A percentile compares a stretch with the other conserved stretches of the same genome.
Evolutionary conservation across 1,284 basidiomycete species (phyloP).

Genomic region (Coniferiporia sulphurascens): DNA sequence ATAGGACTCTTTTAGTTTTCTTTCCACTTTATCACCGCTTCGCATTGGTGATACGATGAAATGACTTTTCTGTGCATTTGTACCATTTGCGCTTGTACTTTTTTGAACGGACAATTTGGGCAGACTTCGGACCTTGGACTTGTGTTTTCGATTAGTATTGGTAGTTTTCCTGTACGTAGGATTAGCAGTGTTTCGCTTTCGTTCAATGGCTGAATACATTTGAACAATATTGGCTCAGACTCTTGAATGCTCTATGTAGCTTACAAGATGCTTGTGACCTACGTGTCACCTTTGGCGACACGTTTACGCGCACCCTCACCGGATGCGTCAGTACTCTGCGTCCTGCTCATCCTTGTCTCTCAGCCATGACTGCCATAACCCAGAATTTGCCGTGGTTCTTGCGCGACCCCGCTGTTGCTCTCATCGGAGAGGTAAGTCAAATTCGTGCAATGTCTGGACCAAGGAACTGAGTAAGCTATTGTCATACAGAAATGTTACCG

Average conservation of each 20-base stretch:
- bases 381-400: conserved; percentile 78
- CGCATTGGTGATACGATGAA: neutral
- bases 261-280: too few relatives aligned
- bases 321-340: too few relatives aligned
- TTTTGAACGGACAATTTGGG: neutral
- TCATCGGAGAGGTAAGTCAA: conserved; percentile 74
- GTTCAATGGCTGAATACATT: too few relatives aligned
- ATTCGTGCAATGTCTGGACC: neutral
- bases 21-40: neutral
- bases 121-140: neutral
- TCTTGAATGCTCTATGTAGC: too few relatives aligned
- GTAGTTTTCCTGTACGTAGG: neutral
- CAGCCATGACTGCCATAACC: conserved; percentile 61
- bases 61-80: neutral
- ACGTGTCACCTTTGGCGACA: too few relatives aligned
- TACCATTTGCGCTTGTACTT: too few relatives aligned
- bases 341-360: neutral
- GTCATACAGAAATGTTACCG: conserved; percentile 78
- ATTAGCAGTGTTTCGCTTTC: neutral
- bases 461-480: neutral
- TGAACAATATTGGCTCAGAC: too few relatives aligned
- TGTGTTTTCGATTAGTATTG: neutral
- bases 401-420: conserved; percentile 71
- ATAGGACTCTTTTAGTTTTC: neutral
- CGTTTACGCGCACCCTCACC: too few relatives aligned